Base-by-base conservation (phyloP, 345 rosid species). In the Hibiscus trionum region DNA sequence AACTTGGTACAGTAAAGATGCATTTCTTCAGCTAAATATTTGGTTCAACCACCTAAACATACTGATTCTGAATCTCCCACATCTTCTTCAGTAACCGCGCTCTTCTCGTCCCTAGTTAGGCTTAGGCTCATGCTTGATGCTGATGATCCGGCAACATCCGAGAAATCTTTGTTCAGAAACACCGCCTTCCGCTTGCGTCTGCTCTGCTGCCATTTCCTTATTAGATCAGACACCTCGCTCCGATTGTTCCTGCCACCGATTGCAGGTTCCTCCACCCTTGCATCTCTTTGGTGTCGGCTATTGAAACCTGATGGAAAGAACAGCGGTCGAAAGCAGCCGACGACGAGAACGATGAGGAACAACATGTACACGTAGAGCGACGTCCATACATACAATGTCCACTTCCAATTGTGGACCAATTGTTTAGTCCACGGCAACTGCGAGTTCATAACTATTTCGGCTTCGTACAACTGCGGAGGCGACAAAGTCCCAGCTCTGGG, bases 321-420 rank as follows among this genome's bases (percentile, higher is more conserved):
- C 15, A 86, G 35, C 0, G 88, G 77, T 72, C 83, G 83, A 59
- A 77, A 84, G 70, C 82, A 85, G 70, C 81, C 70, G 4, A 84
- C 17, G 50, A 86, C 17, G 55, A 91, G 69, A 2, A 76, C 5
- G 1, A 80, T 2, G 12, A 94, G 74, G 27, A 88, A 64, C 44
- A 61, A 31, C 1, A 79, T 46, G 79, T 80, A 92, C 2, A 86
- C 67, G 46, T 80, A 79, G 44, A 92, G 50, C 0, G 93, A 84
- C n/a, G 82, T 70, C 97, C 93, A 95, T 0, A 88, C 89, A 39
- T 74, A 87, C 11, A 86, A 69, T 7, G 92, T 89, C 97, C 93
- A 95, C 74, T 76, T 89, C 99, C 97, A 95, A 29, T 87, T 85
- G 75, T 75, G 83, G 61, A 90, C 73, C 49, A 92, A 26, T 66